Base-by-base conservation (phyloP, 352 stramenopile genomes). In the Pythium aphanidermatum region DNA sequence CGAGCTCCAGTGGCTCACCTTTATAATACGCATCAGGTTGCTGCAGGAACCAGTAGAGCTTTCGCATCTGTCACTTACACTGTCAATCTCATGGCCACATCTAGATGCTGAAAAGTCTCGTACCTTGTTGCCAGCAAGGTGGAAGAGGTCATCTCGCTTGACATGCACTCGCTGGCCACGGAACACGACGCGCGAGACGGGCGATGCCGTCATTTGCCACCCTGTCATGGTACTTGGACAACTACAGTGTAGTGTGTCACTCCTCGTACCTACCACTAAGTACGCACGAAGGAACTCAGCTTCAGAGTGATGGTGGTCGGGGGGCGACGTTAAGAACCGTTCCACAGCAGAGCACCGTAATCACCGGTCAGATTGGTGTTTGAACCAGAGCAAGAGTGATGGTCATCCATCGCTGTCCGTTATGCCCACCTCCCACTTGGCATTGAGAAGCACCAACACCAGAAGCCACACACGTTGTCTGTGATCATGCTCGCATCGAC, bases 51-150 rank as follows among this genome's bases (percentile, higher is more conserved):
- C 81, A 89, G 25, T 74, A 83, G 34, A 94, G 63, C 47, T 94
- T 94, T 35, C 82, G 77, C 73, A 94, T 89, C 79, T 92, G 40
- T n/a, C n/a, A n/a, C n/a, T n/a, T n/a, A n/a, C n/a, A n/a, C n/a
- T n/a, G n/a, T n/a, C n/a, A n/a, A n/a, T n/a, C n/a, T n/a, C n/a
- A n/a, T n/a, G n/a, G n/a, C n/a, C n/a, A n/a, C n/a, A n/a, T n/a
- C n/a, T n/a, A n/a, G n/a, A n/a, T n/a, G n/a, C n/a, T n/a, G n/a
- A n/a, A n/a, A n/a, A n/a, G n/a, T n/a, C n/a, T 6, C 16, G 5
- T 26, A 88, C 81, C 69, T 94, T 94, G 39, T 94, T 94, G 19
- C 82, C 82, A 2, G 78, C 77, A n/a, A 94, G 48, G 50, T 85
- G 70, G 30, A 88, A 84, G 9, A 78, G 44, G 30, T 94, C 82